Evolutionary conservation across 179 eudicot species (phyloP), one percentile per base, ranked within the genome.

Genomic region (Beta macrorhiza): DNA sequence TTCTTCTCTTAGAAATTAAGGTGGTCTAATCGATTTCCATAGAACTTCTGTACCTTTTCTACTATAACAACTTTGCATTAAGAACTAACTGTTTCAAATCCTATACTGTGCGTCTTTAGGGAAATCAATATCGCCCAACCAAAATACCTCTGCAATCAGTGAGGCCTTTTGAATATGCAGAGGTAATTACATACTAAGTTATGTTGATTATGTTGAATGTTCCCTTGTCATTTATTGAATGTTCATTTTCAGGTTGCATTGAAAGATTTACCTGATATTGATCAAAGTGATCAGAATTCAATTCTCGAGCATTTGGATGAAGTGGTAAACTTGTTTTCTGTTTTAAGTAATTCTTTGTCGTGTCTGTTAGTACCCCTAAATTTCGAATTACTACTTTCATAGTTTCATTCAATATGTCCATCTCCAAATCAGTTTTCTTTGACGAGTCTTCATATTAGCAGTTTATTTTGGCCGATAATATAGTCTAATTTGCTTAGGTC

Each of bases 91-190:
- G 62, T 52, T 29, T 51, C 75, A 53, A 57, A 16, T 74, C 52
- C 70, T 86, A 72, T 64, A 37, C 42, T 56, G 71, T 77, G 75
- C 76, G 79, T 85, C 55, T 77, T 20, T 81, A 97, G 99, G 99
- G 98, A 83, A 97, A 97, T 83, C 99, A 97, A 84, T 97, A 97
- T 78, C 97, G 99, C 25, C 98, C 99, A 71, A 92, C 97, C 76
- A 97, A 97, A 90, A 94, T 97, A 91, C 97, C 97, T 80, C 86
- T 96, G 64, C 90, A 87, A 76, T 90, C 98, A 79, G 99, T 96
- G 80, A 91, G 99, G 88, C 98, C 95, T 58, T 97, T 97, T 84
- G 97, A 91, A 87, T 94, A 94, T 88, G 78, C 93, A 67, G 99
- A 97, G 98, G 99, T 94, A 87, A 82, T 72, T 77, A 76, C 78